Conservation (phyloP, 2,329 filamentous ascomycete species). For the Penicillium sp. region DNA sequence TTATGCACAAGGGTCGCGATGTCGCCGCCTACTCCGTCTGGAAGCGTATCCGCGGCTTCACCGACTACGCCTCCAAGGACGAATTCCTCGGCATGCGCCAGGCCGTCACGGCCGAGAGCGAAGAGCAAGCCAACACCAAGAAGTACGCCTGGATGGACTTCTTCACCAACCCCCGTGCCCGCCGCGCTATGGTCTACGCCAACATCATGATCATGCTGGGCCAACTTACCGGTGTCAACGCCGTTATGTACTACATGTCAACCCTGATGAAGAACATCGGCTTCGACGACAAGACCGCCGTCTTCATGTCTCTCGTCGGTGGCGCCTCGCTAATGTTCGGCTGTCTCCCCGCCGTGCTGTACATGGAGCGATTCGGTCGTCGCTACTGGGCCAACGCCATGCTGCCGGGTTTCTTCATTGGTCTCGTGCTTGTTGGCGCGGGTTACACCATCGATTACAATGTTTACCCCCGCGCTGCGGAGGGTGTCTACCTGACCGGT, state of each 20-base stretch:
- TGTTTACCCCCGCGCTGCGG: constrained; percentile 53
- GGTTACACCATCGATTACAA: constrained; percentile 62
- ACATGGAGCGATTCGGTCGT: constrained; percentile 73
- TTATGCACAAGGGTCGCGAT: constrained; percentile 68
- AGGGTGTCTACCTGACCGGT: constrained; percentile 68
- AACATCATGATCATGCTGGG: constrained; percentile 73
- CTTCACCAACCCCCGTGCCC: constrained; percentile 70
- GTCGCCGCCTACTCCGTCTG: constrained; percentile 70
- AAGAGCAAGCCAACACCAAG: constrained; percentile 57
- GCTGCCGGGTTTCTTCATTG: constrained; percentile 73
- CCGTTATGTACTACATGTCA: constrained; percentile 74
- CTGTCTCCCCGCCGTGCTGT: constrained; percentile 69
- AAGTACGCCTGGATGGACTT: constrained; percentile 74
- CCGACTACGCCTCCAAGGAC: constrained; percentile 61
- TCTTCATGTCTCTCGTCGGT: constrained; percentile 77
- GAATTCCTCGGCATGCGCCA: constrained; percentile 75
- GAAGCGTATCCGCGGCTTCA: constrained; percentile 71
- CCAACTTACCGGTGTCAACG: constrained; percentile 72
- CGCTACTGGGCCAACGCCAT: constrained; percentile 75
- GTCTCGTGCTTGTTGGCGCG: constrained; percentile 67
- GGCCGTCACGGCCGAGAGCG: constrained; percentile 62
- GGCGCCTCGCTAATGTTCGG: constrained; percentile 69
- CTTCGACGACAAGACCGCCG: constrained; percentile 64
- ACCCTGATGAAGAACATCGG: constrained; percentile 70
- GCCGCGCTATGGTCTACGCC: constrained; percentile 68